Conservation (phyloP, 2,329 filamentous ascomycete genomes). For the Aspergillus sp. region DNA sequence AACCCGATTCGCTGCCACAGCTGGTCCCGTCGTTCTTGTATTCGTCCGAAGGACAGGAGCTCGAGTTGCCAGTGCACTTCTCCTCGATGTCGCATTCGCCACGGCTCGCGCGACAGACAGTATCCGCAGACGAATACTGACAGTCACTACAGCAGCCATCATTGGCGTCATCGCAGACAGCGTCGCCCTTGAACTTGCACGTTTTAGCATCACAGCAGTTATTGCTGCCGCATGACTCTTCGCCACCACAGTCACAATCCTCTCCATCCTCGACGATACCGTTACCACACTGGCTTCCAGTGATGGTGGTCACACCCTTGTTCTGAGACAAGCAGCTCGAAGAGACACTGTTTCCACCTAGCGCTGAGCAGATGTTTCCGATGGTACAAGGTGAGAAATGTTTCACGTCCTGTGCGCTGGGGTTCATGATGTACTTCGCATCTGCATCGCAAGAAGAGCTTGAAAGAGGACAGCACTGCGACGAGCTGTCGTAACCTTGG, state of each 20-base stretch:
- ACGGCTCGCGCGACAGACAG: conserved; percentile 72
- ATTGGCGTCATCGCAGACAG: conserved; percentile 63
- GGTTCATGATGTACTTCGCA: conserved; percentile 91
- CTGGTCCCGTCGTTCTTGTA: conserved; percentile 61
- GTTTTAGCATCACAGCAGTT: conserved; percentile 77
- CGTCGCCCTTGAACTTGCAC: conserved; percentile 70
- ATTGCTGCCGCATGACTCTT: conserved; percentile 63
- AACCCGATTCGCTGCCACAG: conserved; percentile 57
- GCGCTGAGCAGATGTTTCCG: conserved; percentile 86
- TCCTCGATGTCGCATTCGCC: conserved; percentile 82
- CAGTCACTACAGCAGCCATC: conserved; percentile 42
- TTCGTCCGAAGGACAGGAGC: conserved; percentile 67
- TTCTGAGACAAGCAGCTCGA: conserved; percentile 77
- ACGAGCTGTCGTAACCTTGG: conserved; percentile 54
- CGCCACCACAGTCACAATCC: conserved; percentile 90
- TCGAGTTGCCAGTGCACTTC: conserved; percentile 65
- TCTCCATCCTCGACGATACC: conserved; percentile 93
- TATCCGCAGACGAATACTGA: conserved; percentile 48
- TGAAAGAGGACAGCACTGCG: conserved; percentile 76
- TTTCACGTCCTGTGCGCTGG: conserved; percentile 69
- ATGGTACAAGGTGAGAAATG: conserved; percentile 82
- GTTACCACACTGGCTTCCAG: conserved; percentile 83
- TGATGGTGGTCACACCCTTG: conserved; percentile 71
- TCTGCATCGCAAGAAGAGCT: conserved; percentile 62
- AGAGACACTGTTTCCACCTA: conserved; percentile 70